Conservation (phyloP, 768 basidiomycete species). For the Pulveroboletus ravenelii region DNA sequence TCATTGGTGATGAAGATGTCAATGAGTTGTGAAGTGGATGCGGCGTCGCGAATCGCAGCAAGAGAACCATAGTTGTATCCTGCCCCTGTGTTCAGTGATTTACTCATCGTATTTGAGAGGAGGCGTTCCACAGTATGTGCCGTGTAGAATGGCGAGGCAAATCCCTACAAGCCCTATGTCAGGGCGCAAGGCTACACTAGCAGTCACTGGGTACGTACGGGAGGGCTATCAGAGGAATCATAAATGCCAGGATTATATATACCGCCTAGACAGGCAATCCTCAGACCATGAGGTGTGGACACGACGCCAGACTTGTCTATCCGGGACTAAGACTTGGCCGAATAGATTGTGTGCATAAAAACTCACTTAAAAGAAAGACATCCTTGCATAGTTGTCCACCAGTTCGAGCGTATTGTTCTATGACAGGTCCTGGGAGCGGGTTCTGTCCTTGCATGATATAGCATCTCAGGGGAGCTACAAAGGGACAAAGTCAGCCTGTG, state of each 20-base stretch:
- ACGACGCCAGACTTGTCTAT: constrained; percentile 79
- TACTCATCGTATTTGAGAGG: constrained; percentile 62
- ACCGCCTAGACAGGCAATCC: constrained; percentile 84
- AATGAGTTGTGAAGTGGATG: constrained; percentile 59
- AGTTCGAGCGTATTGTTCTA: constrained; percentile 69
- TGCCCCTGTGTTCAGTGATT: constrained; percentile 39
- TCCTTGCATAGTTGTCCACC: constrained; percentile 79
- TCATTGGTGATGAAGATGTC: constrained; percentile 81
- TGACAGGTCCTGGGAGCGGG: constrained; percentile 66
- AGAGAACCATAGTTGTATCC: constrained; percentile 57
- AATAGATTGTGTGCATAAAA: not conserved
- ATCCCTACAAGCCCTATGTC: constrained; percentile 45
- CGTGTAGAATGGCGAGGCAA: constrained; percentile 72
- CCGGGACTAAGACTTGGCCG: constrained; percentile 3
- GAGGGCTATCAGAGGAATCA: constrained; percentile 53
- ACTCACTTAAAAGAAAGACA: constrained; percentile 81
- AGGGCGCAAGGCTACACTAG: not conserved
- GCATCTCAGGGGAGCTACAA: constrained; percentile 77
- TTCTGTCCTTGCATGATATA: constrained; percentile 89
- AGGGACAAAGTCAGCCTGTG: constrained; percentile 12
- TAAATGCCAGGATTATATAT: constrained; percentile 62
- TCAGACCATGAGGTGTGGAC: constrained; percentile 72
- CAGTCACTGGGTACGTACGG: constrained; percentile 45
- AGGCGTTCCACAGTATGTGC: constrained; percentile 65
- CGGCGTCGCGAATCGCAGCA: constrained; percentile 58